Conservation (phyloP, 306 rosid species). For the Acmispon strigosus region DNA sequence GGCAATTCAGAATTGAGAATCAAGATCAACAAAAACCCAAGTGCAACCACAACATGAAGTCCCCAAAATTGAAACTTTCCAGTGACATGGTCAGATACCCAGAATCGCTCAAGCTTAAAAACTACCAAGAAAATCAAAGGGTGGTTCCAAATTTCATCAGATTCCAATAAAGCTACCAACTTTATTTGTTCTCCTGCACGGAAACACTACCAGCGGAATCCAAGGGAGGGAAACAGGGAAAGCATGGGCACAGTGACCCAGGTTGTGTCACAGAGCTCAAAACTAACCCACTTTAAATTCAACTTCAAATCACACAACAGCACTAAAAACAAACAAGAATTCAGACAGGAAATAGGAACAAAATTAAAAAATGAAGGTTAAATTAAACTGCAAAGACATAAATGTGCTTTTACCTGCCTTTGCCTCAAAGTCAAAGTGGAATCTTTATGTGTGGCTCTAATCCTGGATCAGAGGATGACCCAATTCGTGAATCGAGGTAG, state of each 20-base stretch:
- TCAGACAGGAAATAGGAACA: background rate
- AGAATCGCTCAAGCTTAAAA: conserved; percentile 24
- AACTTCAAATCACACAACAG: conserved; percentile 25
- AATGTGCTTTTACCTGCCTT: conserved; percentile 18
- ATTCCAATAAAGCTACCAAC: conserved; percentile 54
- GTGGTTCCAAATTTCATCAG: conserved; percentile 29
- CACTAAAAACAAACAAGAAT: conserved; percentile 22
- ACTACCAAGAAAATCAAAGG: conserved; percentile 25
- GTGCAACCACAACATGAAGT: conserved; percentile 11
- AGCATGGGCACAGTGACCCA: conserved; percentile 42
- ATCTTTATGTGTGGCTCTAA: conserved; percentile 31
- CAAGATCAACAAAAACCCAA: conserved; percentile 10
- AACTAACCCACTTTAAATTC: conserved; percentile 28
- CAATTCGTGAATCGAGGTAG: conserved; percentile 44
- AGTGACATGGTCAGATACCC: conserved; percentile 6
- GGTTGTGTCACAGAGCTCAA: conserved; percentile 31
- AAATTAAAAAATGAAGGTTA: background rate
- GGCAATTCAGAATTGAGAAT: conserved; percentile 20
- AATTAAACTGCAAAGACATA: background rate
- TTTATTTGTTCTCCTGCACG: conserved; percentile 21
- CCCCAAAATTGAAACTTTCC: conserved; percentile 19
- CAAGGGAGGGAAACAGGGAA: conserved; percentile 54
- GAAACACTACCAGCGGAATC: conserved; percentile 47
- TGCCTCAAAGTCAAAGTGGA: conserved; percentile 50
- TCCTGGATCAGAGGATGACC: conserved; percentile 32